A percentile compares a stretch with the other conserved stretches of the same genome.
These are phyloP conservation scores for Alternaria ventricosa DNA, from an alignment of 2,329 filamentous ascomycete genomes.

Conservation along the genomic window DNA sequence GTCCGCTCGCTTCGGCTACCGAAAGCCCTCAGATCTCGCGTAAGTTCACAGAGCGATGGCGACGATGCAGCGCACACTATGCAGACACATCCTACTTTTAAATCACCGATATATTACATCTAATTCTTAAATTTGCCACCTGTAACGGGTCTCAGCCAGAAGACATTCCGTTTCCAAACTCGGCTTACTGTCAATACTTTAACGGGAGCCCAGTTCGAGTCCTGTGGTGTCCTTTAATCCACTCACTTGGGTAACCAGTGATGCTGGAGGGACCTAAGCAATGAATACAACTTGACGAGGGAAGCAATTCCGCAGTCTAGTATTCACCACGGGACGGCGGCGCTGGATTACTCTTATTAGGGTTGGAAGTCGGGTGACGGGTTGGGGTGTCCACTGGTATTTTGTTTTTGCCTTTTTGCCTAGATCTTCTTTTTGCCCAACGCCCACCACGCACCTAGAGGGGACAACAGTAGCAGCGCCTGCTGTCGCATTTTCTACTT, in stretches of 20 bases:
- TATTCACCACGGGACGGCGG: conserved; percentile 51
- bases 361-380: conserved; percentile 46
- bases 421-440: background rate
- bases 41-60: too few species aligned
- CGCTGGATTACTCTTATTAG: conserved; percentile 48
- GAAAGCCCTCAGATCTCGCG: background rate
- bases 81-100: rapidly evolving
- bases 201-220: conserved; percentile 52
- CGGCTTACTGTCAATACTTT: conserved; percentile 38
- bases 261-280: conserved; percentile 53
- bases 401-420: conserved; percentile 31
- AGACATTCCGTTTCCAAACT: conserved; percentile 44
- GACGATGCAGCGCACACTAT: rapidly evolving
- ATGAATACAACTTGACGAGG: conserved; percentile 51
- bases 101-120: conserved; percentile 1
- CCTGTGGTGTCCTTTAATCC: conserved; percentile 46
- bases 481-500: background rate
- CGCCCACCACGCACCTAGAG: background rate
- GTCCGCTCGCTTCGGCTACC: background rate
- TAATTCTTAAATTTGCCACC: conserved; percentile 24
- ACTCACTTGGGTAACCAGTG: conserved; percentile 51
- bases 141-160: conserved; percentile 47
- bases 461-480: background rate
- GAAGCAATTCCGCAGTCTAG: conserved; percentile 53
- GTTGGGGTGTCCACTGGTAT: conserved; percentile 48